phyloP scores from a whole-genome alignment of 257 asterid genomes.

The Solanum bulbocastanum region DNA sequence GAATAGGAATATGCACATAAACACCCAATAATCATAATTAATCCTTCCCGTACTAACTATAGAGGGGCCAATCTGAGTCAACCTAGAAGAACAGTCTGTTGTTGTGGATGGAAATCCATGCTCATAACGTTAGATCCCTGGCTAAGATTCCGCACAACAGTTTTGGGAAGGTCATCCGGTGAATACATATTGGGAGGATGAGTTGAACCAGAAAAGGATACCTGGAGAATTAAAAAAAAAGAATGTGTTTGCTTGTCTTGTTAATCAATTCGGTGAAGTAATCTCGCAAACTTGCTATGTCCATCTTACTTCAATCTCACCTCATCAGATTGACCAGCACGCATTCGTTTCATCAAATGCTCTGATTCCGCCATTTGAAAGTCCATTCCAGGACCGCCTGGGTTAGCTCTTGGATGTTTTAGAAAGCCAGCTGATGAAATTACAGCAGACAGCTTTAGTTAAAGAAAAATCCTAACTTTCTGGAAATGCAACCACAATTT shows the following conservation, averaged over 20 bases:
- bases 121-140: slow-evolving; percentile 98
- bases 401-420: slow-evolving; percentile 82
- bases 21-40: not conserved
- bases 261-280: not conserved
- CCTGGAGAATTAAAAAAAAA: slow-evolving; percentile 29
- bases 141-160: slow-evolving; percentile 69
- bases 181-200: slow-evolving; percentile 66
- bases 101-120: slow-evolving; percentile 98
- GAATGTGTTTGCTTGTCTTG: not conserved
- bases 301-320: slow-evolving; percentile 20
- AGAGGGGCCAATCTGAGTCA: not conserved
- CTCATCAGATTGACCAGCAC: slow-evolving; percentile 81
- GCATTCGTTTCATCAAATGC: slow-evolving; percentile 78
- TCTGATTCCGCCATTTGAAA: slow-evolving; percentile 84
- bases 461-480: not conserved
- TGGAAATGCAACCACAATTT: not conserved
- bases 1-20: not conserved
- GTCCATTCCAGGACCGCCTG: slow-evolving; percentile 75
- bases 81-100: slow-evolving; percentile 95
- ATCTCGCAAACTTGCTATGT: not conserved
- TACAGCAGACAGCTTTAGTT: not conserved
- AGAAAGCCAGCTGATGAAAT: slow-evolving; percentile 55
- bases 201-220: slow-evolving; percentile 76
- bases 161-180: slow-evolving; percentile 92
- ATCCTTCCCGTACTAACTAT: not conserved